Percentiles rank a stretch among this genome's conserved stretches.
These are phyloP conservation scores for Licmophora abbreviata DNA, from an alignment of 108 stramenopile genomes.

Conservation along the genomic window DNA sequence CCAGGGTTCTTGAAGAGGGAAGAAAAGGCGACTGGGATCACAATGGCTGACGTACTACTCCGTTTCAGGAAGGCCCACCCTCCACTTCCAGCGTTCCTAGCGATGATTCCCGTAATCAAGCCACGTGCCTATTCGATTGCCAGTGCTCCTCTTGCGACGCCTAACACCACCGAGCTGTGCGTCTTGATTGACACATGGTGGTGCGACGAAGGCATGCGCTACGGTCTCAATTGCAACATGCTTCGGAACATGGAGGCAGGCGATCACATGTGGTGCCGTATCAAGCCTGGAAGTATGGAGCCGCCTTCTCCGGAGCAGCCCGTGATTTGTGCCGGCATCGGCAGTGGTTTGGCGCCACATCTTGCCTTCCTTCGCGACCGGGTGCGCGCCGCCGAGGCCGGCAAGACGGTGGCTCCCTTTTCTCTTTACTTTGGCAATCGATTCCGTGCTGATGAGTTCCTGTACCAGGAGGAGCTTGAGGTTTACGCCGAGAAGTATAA, in stretches of 20 bases:
- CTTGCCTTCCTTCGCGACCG: constrained; percentile 80
- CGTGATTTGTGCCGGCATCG: constrained; percentile 81
- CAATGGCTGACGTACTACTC: constrained; percentile 38
- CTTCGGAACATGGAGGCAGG: constrained; percentile 32
- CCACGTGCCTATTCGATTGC: constrained; percentile 88
- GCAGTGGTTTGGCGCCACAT: constrained; percentile 88
- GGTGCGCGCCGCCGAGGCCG: constrained; percentile 36
- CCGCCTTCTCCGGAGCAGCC: constrained; percentile 39
- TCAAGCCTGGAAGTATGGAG: constrained; percentile 58
- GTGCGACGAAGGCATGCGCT: constrained; percentile 40
- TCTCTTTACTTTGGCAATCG: constrained; percentile 88
- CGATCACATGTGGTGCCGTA: constrained; percentile 40
- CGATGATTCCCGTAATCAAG: constrained; percentile 72
- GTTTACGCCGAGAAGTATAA: constrained; percentile 28
- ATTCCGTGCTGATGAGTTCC: constrained; percentile 57
- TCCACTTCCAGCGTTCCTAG: constrained; percentile 39
- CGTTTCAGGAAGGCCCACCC: constrained; percentile 42
- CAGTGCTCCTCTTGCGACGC: constrained; percentile 37
- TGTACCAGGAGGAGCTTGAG: constrained; percentile 77
- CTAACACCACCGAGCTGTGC: constrained; percentile 32
- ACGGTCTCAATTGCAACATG: constrained; percentile 51
- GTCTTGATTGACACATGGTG: constrained; percentile 57
- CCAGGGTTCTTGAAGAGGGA: constrained; percentile 22
- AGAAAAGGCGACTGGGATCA: constrained; percentile 28
- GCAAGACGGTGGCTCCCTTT: constrained; percentile 42